These are phyloP conservation scores for Oryza rufipogon DNA, from an alignment of 176 grass and related monocot species.

Conservation along the genomic window DNA sequence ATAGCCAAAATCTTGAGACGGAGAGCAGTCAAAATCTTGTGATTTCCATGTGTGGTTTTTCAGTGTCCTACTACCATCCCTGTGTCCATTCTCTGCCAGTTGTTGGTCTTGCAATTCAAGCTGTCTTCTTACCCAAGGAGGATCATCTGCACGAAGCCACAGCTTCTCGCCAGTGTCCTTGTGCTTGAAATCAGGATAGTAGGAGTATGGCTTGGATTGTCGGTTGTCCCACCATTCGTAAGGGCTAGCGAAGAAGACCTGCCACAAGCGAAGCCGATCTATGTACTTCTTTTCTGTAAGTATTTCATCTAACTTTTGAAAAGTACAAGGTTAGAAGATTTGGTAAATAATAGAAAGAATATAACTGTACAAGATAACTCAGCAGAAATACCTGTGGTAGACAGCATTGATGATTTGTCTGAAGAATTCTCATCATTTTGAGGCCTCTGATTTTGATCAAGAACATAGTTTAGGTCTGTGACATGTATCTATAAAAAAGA, in stretches of 20 bases:
- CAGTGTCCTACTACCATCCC: background rate
- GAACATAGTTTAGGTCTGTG: slow-evolving; percentile 60
- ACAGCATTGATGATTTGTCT: slow-evolving; percentile 5
- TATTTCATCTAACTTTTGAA: slow-evolving; percentile 30
- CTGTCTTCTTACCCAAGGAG: slow-evolving; percentile 68
- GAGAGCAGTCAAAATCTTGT: slow-evolving; percentile 31
- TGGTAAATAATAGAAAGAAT: background rate
- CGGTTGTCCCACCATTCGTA: slow-evolving; percentile 79
- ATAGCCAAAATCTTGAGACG: slow-evolving; percentile 41
- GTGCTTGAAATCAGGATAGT: slow-evolving; percentile 51
- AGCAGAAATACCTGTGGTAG: slow-evolving; percentile 37
- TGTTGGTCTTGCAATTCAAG: slow-evolving; percentile 52
- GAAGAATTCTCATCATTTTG: background rate
- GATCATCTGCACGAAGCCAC: slow-evolving; percentile 56
- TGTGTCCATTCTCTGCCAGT: slow-evolving; percentile 19
- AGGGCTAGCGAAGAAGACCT: slow-evolving; percentile 77
- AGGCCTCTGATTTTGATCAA: slow-evolving; percentile 32
- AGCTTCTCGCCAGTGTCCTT: slow-evolving; percentile 58
- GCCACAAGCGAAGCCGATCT: slow-evolving; percentile 58
- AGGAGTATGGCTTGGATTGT: slow-evolving; percentile 24
- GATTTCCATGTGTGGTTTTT: slow-evolving; percentile 44
- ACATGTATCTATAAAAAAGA: slow-evolving; percentile 44
- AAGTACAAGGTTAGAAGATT: background rate
- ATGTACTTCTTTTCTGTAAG: slow-evolving; percentile 22
- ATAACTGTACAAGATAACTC: slow-evolving; percentile 8